Conservation (phyloP, 2,329 filamentous ascomycete genomes). For the Fusarium sp. region DNA sequence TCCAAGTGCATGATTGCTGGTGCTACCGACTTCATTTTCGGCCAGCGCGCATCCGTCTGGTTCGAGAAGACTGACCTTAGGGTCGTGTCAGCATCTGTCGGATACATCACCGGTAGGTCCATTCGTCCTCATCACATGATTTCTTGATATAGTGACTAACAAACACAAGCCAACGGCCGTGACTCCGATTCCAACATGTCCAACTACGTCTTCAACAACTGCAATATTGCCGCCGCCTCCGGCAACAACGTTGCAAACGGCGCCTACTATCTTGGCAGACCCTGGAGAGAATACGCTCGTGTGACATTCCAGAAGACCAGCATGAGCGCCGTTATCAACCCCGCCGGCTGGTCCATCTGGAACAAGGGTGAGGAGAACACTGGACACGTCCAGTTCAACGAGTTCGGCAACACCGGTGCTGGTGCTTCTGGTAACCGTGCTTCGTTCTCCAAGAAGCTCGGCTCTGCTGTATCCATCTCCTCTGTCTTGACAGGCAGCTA, state of each 20-base stretch:
- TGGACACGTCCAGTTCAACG: slow-evolving; percentile 65
- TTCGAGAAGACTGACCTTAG: slow-evolving; percentile 59
- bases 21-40: slow-evolving; percentile 65
- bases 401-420: slow-evolving; percentile 69
- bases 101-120: slow-evolving; percentile 58
- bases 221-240: slow-evolving; percentile 55
- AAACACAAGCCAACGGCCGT: slow-evolving; percentile 56
- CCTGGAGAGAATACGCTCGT: slow-evolving; percentile 61
- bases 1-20: slow-evolving; percentile 58
- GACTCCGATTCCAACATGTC: slow-evolving; percentile 50
- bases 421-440: slow-evolving; percentile 63
- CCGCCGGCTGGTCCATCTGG: slow-evolving; percentile 70
- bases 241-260: slow-evolving; percentile 55
- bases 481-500: slow-evolving; percentile 45
- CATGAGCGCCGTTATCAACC: slow-evolving; percentile 68
- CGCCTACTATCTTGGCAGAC: slow-evolving; percentile 62
- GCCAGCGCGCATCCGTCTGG: slow-evolving; percentile 58
- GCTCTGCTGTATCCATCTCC: slow-evolving; percentile 51
- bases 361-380: slow-evolving; percentile 61
- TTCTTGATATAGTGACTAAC: neutral
- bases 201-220: slow-evolving; percentile 62
- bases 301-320: slow-evolving; percentile 63
- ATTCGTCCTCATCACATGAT: accelerated
- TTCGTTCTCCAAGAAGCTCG: slow-evolving; percentile 51
- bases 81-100: slow-evolving; percentile 51